A percentile compares a stretch with the other conserved stretches of the same genome.
phyloP scores from a whole-genome alignment of 2,329 filamentous ascomycete species.

The Scytalidium sp. region DNA sequence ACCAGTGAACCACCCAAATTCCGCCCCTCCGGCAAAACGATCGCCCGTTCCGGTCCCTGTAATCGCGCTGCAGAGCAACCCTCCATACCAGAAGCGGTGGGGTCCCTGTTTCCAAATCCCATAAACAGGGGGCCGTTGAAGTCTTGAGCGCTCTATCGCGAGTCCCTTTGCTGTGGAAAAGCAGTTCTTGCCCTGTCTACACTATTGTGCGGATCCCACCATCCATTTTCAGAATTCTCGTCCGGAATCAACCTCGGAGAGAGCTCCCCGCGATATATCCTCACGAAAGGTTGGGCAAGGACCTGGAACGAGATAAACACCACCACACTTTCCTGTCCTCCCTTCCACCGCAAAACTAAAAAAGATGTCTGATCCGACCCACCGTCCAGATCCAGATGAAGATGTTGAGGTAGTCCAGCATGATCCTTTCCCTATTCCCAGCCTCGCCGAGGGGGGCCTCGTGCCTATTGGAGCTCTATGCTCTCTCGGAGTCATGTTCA shows the following conservation, averaged over 20 bases:
- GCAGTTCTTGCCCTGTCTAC: too few relatives aligned
- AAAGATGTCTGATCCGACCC: constrained; percentile 24
- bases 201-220: too few relatives aligned
- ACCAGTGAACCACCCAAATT: background rate
- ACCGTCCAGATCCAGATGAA: constrained; percentile 21
- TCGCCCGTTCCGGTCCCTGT: background rate
- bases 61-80: background rate
- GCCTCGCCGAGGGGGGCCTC: background rate
- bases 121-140: background rate
- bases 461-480: background rate
- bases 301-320: too few relatives aligned
- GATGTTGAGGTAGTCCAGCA: constrained; percentile 22
- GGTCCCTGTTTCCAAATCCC: background rate
- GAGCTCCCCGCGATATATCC: constrained; percentile 1
- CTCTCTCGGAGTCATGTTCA: background rate
- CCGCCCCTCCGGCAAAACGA: background rate
- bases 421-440: constrained; percentile 1
- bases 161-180: background rate
- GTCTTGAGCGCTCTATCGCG: background rate
- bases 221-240: too few relatives aligned
- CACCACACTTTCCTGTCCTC: background rate
- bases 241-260: constrained; percentile 6
- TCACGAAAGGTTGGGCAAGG: too few relatives aligned
- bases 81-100: background rate
- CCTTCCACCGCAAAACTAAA: background rate